These are phyloP conservation scores for Quercus mongolica DNA, from an alignment of 306 rosid species.

Conservation along the genomic window DNA sequence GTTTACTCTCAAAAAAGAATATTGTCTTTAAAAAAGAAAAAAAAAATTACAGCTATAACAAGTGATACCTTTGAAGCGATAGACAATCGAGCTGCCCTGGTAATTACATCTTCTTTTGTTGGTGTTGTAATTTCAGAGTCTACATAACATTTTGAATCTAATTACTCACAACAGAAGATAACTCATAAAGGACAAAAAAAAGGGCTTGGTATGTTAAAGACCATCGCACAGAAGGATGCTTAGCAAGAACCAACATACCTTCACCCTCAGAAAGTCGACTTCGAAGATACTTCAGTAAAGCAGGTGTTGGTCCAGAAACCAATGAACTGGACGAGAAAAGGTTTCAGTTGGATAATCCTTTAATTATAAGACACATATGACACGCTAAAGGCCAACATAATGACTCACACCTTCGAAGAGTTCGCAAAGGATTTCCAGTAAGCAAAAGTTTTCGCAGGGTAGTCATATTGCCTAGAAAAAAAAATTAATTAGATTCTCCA, in stretches of 20 bases:
- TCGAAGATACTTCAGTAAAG: slow-evolving; percentile 67
- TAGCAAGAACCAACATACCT: slow-evolving; percentile 38
- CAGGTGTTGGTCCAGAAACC: slow-evolving; percentile 81
- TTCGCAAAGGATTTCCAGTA: slow-evolving; percentile 76
- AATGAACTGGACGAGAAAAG: slow-evolving; percentile 61
- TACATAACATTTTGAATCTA: slow-evolving; percentile 29
- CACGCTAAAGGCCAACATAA: slow-evolving; percentile 14
- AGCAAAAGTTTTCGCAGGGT: slow-evolving; percentile 84
- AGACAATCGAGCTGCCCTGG: slow-evolving; percentile 79
- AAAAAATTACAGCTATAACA: background rate
- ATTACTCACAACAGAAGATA: slow-evolving; percentile 1
- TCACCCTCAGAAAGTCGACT: slow-evolving; percentile 86
- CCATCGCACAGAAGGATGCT: slow-evolving; percentile 1
- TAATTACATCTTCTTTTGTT: slow-evolving; percentile 58
- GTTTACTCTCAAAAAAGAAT: background rate
- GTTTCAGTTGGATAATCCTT: slow-evolving; percentile 19
- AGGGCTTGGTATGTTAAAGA: background rate
- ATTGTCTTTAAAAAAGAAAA: background rate
- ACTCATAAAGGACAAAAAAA: background rate
- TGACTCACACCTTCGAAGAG: slow-evolving; percentile 71
- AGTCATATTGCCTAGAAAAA: slow-evolving; percentile 83
- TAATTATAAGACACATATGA: slow-evolving; percentile 8
- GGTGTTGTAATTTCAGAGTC: slow-evolving; percentile 56
- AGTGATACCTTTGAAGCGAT: slow-evolving; percentile 75
- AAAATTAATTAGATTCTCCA: slow-evolving; percentile 8